Percentiles rank a stretch among this genome's conserved stretches.
Evolutionary conservation across 2,329 filamentous ascomycete species (phyloP).

Genomic region (Colletotrichum brevisporum): DNA sequence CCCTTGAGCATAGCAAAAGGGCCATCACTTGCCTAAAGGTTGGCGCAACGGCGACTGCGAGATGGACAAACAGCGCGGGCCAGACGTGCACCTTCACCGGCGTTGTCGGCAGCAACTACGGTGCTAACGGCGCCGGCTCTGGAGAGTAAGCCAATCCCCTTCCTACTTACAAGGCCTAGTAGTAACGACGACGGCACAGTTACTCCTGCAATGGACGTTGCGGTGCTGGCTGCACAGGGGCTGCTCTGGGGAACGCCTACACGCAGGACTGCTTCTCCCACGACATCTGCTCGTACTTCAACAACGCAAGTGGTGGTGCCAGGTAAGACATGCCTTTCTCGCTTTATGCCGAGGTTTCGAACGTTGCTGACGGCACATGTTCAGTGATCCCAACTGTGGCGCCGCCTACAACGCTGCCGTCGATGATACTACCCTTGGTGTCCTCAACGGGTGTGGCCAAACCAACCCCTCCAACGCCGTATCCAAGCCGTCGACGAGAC

Average conservation of each 20-base stretch:
- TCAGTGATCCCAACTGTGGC: conserved; percentile 63
- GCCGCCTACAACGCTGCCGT: conserved; percentile 58
- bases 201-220: conserved; percentile 66
- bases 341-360: neutral
- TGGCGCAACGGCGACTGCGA: conserved; percentile 58
- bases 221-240: conserved; percentile 60
- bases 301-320: conserved; percentile 61
- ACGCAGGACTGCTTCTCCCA: conserved; percentile 66
- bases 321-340: conserved; percentile 49
- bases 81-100: conserved; percentile 59
- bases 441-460: conserved; percentile 50
- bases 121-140: conserved; percentile 53
- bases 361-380: neutral
- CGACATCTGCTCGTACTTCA: conserved; percentile 66
- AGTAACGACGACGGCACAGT: conserved; percentile 44
- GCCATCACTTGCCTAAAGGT: conserved; percentile 56
- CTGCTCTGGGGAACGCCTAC: conserved; percentile 61
- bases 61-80: conserved; percentile 60
- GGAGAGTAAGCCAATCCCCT: conserved; percentile 56
- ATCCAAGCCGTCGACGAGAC: conserved; percentile 45
- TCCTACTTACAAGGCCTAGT: rapidly evolving
- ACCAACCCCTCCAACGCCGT: conserved; percentile 51
- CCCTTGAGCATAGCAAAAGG: conserved; percentile 41
- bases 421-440: conserved; percentile 58
- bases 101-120: conserved; percentile 63